Base-by-base conservation (phyloP, 805 yeast genomes). In the Ogataea nitratoaversa region DNA sequence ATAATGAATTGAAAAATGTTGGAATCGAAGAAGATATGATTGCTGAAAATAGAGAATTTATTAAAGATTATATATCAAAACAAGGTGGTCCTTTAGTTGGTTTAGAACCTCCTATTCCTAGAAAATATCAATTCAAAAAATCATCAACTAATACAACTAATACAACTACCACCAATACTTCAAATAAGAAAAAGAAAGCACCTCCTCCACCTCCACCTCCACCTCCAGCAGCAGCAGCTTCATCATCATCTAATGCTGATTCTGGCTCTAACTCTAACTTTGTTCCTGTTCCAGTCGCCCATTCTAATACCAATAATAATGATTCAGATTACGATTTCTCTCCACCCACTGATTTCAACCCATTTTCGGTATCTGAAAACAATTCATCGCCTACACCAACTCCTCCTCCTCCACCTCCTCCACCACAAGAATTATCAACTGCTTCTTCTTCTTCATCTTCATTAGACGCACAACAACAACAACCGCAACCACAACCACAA, bases 21-120 rank as follows among this genome's bases (percentile, higher is more conserved):
- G 96, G 96, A 1, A 87, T 87, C 42, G 62, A 86, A 1, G 95
- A 87, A 54, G 95, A 86, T 49, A 82, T 84, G 90, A 86, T 87
- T 58, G 93, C 90, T 0, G 91, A 84, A 38, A 85, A 87, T 56
- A 70, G 89, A 43, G 85, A 84, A 44, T 85, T 86, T 58, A 84
- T 87, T 55, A 87, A 84, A 59, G 82, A 80, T 39, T 87, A 84
- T 55, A 84, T 87, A 43, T 66, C 78, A 3, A 69, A 81, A 52
- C 82, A 79, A 57, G 87, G 93, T 40, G 84, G 90, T 18, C 82
- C 93, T 24, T 66, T 91, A 61, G 83, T 83, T 22, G 95, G 95
- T 1, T 63, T 83, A 19, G 95, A 86, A 56, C 95, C 95, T 5
- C 95, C 95, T 13, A 67, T 86, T 37, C 95, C 93, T 4, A 70